Evolutionary conservation across 2,329 filamentous ascomycete genomes (phyloP).

Genomic region (Aspergillus glaucus): DNA sequence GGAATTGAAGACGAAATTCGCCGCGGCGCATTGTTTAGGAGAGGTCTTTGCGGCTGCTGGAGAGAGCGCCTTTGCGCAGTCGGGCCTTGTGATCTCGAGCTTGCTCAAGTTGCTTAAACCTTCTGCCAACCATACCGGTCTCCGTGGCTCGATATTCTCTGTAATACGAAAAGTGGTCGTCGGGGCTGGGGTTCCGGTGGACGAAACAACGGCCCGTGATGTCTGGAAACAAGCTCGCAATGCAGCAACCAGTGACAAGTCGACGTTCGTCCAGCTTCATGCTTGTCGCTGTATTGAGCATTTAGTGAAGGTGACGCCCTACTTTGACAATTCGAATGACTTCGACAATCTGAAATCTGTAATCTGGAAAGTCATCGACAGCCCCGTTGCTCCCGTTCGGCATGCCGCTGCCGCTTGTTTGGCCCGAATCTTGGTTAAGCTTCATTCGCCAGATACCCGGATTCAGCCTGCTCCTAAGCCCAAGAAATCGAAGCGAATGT

Average conservation of each 20-base stretch:
- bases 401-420: constrained; percentile 83
- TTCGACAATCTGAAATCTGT: constrained; percentile 81
- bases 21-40: constrained; percentile 78
- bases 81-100: constrained; percentile 64
- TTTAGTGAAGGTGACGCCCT: constrained; percentile 64
- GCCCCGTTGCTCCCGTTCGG: constrained; percentile 64
- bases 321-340: constrained; percentile 82
- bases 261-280: constrained; percentile 68
- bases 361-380: constrained; percentile 83
- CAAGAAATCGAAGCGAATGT: constrained; percentile 67
- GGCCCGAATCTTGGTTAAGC: constrained; percentile 74
- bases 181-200: constrained; percentile 70
- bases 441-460: constrained; percentile 59
- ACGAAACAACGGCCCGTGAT: constrained; percentile 79
- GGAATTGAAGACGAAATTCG: constrained; percentile 75
- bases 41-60: constrained; percentile 87
- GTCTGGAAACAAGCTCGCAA: constrained; percentile 87
- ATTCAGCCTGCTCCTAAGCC: constrained; percentile 51
- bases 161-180: constrained; percentile 68
- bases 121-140: constrained; percentile 70
- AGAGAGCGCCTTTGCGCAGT: constrained; percentile 82
- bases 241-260: constrained; percentile 72
- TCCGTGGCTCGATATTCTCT: constrained; percentile 70
- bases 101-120: constrained; percentile 74
- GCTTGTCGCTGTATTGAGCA: constrained; percentile 74